Percentiles rank a stretch among this genome's conserved stretches.
Conservation (phyloP, 2,329 filamentous ascomycete genomes). For the Dothideomycetidae sp. region DNA sequence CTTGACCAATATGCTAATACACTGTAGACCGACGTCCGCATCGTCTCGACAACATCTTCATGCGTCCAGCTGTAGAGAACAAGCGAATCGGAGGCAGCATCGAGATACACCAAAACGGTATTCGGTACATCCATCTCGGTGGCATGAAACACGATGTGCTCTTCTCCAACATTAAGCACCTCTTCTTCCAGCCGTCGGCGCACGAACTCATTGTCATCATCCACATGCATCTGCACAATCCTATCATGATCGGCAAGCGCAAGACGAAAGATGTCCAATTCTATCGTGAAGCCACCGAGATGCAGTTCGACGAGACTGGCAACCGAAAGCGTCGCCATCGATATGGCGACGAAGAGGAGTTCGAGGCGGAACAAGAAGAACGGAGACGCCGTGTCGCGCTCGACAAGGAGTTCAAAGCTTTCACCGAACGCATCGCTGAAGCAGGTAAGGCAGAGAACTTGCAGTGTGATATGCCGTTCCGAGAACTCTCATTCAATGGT, state of each 20-base stretch:
- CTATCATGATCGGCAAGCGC: conserved; percentile 95
- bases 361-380: conserved; percentile 96
- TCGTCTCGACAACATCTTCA: conserved; percentile 85
- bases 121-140: conserved; percentile 71
- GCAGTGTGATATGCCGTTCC: conserved; percentile 91
- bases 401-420: conserved; percentile 89
- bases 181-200: conserved; percentile 96
- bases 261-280: conserved; percentile 99
- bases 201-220: conserved; percentile 97
- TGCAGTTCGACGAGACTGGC: conserved; percentile 96
- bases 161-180: conserved; percentile 95
- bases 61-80: conserved; percentile 87
- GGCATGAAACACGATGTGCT: conserved; percentile 83
- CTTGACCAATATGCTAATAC: not conserved
- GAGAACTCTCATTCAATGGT: conserved; percentile 91
- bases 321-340: conserved; percentile 96
- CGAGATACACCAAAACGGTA: conserved; percentile 97
- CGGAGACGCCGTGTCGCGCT: conserved; percentile 78
- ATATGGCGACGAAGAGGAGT: conserved; percentile 96
- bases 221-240: conserved; percentile 93
- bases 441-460: conserved; percentile 82
- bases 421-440: conserved; percentile 94
- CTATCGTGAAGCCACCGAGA: conserved; percentile 93
- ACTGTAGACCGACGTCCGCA: conserved; percentile 68
- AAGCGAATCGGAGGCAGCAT: conserved; percentile 93